Conservation (phyloP, 352 stramenopile genomes). For the Globisporangium paroecandrum region DNA sequence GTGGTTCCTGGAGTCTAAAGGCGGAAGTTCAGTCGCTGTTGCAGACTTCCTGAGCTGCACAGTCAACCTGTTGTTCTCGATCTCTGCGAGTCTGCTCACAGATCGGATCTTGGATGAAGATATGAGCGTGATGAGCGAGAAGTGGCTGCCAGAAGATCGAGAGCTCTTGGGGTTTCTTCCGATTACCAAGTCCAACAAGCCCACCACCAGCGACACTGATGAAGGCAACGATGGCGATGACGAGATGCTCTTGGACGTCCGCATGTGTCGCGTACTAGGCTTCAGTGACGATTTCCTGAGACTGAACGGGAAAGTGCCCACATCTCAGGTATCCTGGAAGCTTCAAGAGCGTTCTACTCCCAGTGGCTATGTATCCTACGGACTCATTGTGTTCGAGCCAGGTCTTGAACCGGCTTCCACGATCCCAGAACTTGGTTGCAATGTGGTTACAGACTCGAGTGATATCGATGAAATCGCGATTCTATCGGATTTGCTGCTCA, state of each 20-base stretch:
- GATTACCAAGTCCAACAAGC: background rate
- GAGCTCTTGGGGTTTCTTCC: conserved; percentile 44
- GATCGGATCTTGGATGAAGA: conserved; percentile 19
- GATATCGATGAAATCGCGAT: conserved; percentile 9
- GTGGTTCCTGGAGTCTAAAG: conserved; percentile 20
- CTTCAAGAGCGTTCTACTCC: conserved; percentile 14
- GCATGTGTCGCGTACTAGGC: conserved; percentile 22
- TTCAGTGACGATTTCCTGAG: conserved; percentile 13
- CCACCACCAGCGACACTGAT: background rate
- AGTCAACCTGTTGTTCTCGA: conserved; percentile 12
- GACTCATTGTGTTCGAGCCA: conserved; percentile 5
- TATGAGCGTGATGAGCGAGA: background rate
- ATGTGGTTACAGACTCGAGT: background rate
- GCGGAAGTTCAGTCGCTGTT: background rate
- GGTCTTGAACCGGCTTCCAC: background rate
- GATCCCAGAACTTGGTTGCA: background rate
- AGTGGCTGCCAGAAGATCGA: conserved; percentile 34
- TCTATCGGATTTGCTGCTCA: conserved; percentile 1
- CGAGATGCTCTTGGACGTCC: conserved; percentile 18
- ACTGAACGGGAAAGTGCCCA: conserved; percentile 17
- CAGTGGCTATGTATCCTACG: background rate
- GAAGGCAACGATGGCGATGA: background rate
- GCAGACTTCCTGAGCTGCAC: conserved; percentile 15
- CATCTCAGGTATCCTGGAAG: conserved; percentile 28
- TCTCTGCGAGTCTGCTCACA: conserved; percentile 18